These are phyloP conservation scores for Rhizophora apiculata DNA, from an alignment of 345 rosid species.

Conservation along the genomic window DNA sequence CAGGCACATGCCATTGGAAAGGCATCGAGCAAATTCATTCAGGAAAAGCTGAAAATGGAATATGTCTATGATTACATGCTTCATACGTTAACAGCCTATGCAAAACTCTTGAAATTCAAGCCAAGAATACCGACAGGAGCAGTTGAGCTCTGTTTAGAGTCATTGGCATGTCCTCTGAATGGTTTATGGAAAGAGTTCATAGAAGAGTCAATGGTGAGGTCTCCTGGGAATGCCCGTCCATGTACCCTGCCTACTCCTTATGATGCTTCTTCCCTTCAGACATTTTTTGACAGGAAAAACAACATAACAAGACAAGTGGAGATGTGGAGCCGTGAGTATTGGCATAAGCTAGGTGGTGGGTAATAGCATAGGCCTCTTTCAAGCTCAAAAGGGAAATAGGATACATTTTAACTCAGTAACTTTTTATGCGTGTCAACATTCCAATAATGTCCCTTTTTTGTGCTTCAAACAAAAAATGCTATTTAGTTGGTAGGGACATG, in stretches of 20 bases:
- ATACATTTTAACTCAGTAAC: neutral
- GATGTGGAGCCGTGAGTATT: conserved; percentile 48
- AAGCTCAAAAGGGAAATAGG: neutral
- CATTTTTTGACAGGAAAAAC: conserved; percentile 36
- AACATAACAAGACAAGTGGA: conserved; percentile 45
- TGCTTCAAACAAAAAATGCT: no score
- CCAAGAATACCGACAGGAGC: conserved; percentile 50
- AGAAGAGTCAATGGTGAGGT: conserved; percentile 54
- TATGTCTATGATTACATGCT: conserved; percentile 71
- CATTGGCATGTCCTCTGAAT: conserved; percentile 33
- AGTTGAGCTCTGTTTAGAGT: conserved; percentile 48
- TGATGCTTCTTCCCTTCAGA: conserved; percentile 29
- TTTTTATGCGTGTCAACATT: no score
- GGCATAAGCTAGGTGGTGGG: conserved; percentile 13
- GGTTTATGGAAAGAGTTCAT: conserved; percentile 48
- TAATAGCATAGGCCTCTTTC: no score
- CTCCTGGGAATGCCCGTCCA: conserved; percentile 46
- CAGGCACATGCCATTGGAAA: conserved; percentile 65
- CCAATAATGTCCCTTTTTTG: conserved; percentile 29
- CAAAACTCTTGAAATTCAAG: conserved; percentile 58
- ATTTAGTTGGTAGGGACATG: no score
- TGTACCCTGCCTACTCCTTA: conserved; percentile 53
- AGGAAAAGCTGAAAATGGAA: conserved; percentile 55
- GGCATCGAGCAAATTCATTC: conserved; percentile 48
- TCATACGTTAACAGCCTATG: conserved; percentile 59